Evolutionary conservation across 2,329 filamentous ascomycete species (phyloP), one percentile per base, ranked within the genome.

Genomic region (Botrytis byssoidea): DNA sequence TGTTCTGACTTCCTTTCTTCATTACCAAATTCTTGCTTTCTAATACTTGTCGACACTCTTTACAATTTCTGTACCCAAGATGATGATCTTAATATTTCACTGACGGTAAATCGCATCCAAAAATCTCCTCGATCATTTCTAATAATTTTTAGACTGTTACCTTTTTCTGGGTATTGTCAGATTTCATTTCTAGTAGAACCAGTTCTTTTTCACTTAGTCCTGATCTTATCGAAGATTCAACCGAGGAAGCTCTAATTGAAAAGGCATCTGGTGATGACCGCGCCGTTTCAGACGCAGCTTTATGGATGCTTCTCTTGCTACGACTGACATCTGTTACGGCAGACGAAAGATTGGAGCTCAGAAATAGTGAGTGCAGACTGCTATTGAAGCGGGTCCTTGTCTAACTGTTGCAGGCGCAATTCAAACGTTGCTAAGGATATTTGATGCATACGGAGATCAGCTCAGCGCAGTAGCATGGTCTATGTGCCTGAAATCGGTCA

Each of bases 81-180:
- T 76, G 93, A 97, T 77, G 96, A 99, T 80, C 86, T 99, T 55
- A 99, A 99, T 78, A 97, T 98, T 79, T 95, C 95, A 0, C 85
- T 99, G 40, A 98, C 96, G 48, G 92, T 93, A 85, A 82, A 88
- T 88, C 81, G n/a, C 29, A 59, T 12, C n/a, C 20, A 14, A 65
- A 29, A 67, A 29, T 5, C 25, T 29, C 14, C n/a, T 55, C 55
- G 0, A 25, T 51, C 79, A 71, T 71, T 44, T 44, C 78, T 71
- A 69, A 74, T 69, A 55, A 42, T 48, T 66, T 35, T 4, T 69
- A 93, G 89, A 96, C 95, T 1, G 93, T 97, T 14, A 97, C 95
- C 0, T 96, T 97, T 80, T 97, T 97, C 82, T 98, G 95, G 94
- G 95, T 95, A 71, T 88, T 98, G 12, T 97, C 95, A 0, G 95